Evolutionary conservation across 2,329 filamentous ascomycete species (phyloP).

Genomic region (Karstenula rhodostoma): DNA sequence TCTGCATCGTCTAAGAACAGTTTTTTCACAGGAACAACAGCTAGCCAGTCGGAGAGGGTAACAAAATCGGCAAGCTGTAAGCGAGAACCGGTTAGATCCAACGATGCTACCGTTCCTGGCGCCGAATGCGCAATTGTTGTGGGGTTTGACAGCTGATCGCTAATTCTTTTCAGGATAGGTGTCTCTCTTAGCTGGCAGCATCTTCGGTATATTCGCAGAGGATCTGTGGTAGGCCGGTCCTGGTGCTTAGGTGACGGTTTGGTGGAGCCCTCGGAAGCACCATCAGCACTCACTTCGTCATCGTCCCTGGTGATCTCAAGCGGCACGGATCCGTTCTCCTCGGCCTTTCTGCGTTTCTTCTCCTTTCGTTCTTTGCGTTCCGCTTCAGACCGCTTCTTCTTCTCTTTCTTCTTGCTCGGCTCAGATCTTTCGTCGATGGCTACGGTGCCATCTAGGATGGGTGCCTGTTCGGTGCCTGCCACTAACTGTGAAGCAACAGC

Average conservation of each 20-base stretch:
- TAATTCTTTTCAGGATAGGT: constrained; percentile 88
- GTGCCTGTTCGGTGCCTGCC: constrained; percentile 53
- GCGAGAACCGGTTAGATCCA: constrained; percentile 85
- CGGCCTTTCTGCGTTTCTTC: constrained; percentile 82
- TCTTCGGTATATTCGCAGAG: constrained; percentile 88
- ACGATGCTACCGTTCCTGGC: constrained; percentile 78
- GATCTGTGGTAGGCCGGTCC: constrained; percentile 83
- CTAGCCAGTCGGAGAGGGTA: constrained; percentile 91
- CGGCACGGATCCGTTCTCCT: constrained; percentile 86
- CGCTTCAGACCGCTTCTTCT: constrained; percentile 94
- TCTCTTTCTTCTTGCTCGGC: constrained; percentile 81
- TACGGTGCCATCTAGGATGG: constrained; percentile 51
- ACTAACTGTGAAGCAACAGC: constrained; percentile 38
- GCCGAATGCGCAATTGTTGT: constrained; percentile 69
- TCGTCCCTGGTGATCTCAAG: constrained; percentile 80
- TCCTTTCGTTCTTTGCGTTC: constrained; percentile 93
- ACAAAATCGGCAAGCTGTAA: constrained; percentile 84
- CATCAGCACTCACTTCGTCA: constrained; percentile 47
- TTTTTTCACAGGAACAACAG: constrained; percentile 89
- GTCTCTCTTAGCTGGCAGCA: constrained; percentile 95
- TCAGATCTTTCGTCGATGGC: constrained; percentile 46
- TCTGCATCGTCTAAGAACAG: constrained; percentile 87
- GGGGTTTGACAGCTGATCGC: constrained; percentile 80
- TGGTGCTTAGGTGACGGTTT: constrained; percentile 60
- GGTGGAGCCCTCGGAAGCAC: constrained; percentile 23